Evolutionary conservation across 1,284 basidiomycete genomes (phyloP), one percentile per base, ranked within the genome.

Genomic region (Cerioporus squamosus): DNA sequence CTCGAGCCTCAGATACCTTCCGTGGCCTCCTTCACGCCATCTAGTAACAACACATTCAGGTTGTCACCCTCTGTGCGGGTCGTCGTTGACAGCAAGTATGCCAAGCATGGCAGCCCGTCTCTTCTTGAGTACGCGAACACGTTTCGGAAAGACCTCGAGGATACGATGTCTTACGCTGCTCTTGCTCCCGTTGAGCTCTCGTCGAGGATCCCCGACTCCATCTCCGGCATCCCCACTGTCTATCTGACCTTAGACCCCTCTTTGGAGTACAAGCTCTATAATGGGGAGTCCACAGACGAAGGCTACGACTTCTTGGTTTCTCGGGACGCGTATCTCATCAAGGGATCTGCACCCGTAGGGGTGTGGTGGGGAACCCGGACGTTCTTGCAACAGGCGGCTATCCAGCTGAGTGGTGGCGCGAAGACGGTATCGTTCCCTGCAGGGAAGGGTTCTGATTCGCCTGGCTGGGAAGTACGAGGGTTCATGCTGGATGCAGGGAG

Each of bases 401-500:
- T 68, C 14, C 55, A 59, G 17, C 49, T 64, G 0, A 68, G 63
- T 9, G 63, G 67, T 2, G 69, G 70, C 10, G 62, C 68, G 38
- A 65, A 63, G 20, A 61, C 44, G 3, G 60, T 70, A 23, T 44
- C 53, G 3, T 64, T 77, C 29, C 71, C 76, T 3, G 55, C 68
- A 14, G 75, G 74, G 1, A 58, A 60, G 2, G 70, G 72, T 0
- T 55, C 50, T 1, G 76, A 77, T 59, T 65, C 69, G 18, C 76
- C 76, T 1, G 75, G 73, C 9, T 78, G 75, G 74, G 70, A 70
- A 23, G 72, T 75, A 2, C 67, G 76, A 6, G 76, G 77, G 9
- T 72, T 76, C 57, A 78, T 78, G 77, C 67, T 78, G 17, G 75
- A 76, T 54, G 72, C 69, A 10, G 75, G 72, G 1, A 66, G 75